Conservation (phyloP, 2,329 filamentous ascomycete genomes). For the Erysiphe pulchra region DNA sequence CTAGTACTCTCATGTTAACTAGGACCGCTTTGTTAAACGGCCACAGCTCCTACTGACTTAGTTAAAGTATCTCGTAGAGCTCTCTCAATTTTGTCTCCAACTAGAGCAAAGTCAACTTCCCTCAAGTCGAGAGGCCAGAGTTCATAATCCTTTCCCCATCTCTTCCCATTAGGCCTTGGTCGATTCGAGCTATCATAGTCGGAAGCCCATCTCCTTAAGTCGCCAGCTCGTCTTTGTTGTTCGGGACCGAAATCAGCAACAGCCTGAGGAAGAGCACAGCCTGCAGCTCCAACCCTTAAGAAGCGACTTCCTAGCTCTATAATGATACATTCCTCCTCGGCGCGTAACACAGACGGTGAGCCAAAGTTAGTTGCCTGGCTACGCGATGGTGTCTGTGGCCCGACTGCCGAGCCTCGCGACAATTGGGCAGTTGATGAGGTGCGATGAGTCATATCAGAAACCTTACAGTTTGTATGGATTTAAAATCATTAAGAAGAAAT, state of each 20-base stretch:
- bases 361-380: conserved; percentile 27
- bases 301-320: conserved; percentile 62
- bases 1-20: conserved; percentile 15
- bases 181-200: conserved; percentile 24
- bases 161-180: conserved; percentile 19
- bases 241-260: conserved; percentile 48
- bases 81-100: conserved; percentile 70
- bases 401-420: conserved; percentile 10
- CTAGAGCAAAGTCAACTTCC: conserved; percentile 46
- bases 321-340: conserved; percentile 66
- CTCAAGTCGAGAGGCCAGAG: conserved; percentile 58
- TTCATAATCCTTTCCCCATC: conserved; percentile 41
- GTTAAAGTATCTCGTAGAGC: conserved; percentile 59
- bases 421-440: conserved; percentile 30
- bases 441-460: conserved; percentile 24
- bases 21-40: neutral
- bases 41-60: conserved; percentile 32
- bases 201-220: conserved; percentile 47
- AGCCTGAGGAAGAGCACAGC: conserved; percentile 52
- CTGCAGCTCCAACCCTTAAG: conserved; percentile 64
- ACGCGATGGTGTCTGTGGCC: conserved; percentile 32
- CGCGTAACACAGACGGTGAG: conserved; percentile 32
- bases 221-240: conserved; percentile 50
- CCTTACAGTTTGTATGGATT: neutral
- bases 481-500: no score